Percentiles rank a stretch among this genome's conserved stretches.
Conservation (phyloP, 768 basidiomycete species). For the Mrakia blollopis region DNA sequence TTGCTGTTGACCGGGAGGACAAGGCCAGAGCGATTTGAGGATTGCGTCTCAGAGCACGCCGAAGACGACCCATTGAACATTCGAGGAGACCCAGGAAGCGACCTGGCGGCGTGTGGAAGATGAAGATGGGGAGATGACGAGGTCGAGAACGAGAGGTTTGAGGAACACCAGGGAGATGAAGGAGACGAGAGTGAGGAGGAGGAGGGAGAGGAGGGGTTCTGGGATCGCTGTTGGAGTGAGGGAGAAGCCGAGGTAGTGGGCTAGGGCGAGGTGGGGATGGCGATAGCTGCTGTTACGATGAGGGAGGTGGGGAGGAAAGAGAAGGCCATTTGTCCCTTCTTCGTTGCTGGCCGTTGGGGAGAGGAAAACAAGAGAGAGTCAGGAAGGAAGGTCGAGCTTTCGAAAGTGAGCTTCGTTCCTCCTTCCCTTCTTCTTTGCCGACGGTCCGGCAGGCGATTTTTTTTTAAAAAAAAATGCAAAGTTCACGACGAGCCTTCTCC, state of each 20-base stretch:
- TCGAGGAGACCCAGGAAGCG: neutral
- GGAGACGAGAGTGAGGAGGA: neutral
- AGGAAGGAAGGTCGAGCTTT: no score
- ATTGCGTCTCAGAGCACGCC: neutral
- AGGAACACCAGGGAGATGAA: neutral
- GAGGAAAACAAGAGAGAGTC: no score
- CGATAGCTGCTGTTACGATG: no score
- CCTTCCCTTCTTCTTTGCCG: no score
- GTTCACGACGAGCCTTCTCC: no score
- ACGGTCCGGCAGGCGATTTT: no score
- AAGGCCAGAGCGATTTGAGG: neutral
- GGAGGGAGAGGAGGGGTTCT: neutral
- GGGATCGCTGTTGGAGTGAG: neutral
- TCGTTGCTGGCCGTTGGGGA: no score
- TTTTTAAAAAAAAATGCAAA: no score
- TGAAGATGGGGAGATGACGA: neutral
- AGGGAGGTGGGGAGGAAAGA: no score
- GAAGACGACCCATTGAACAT: neutral
- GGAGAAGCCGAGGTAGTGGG: neutral
- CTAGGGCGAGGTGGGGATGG: neutral
- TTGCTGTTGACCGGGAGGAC: neutral
- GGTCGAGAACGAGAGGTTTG: neutral
- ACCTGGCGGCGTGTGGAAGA: neutral
- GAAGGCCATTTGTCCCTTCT: no score
- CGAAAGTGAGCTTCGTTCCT: no score